phyloP scores from a whole-genome alignment of 176 grass and related monocot genomes.

The Leersia perrieri region DNA sequence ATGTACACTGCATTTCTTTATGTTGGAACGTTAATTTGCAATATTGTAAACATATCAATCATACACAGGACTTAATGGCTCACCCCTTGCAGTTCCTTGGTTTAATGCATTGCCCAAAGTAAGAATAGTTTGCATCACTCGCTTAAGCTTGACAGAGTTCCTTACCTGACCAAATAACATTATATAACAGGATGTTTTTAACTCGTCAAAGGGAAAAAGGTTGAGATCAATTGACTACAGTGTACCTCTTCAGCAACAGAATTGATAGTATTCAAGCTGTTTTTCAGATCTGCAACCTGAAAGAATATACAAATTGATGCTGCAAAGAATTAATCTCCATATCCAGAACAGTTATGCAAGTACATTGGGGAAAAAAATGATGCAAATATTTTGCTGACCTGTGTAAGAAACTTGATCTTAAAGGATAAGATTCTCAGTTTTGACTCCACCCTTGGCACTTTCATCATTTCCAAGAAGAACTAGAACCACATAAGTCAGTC shows the following conservation, averaged over 20 bases:
- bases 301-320: slow-evolving; percentile 24
- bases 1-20: neutral
- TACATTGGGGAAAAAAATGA: neutral
- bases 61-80: slow-evolving; percentile 30
- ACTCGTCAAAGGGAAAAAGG: slow-evolving; percentile 16
- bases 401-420: slow-evolving; percentile 76
- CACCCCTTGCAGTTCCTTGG: slow-evolving; percentile 96
- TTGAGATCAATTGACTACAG: neutral
- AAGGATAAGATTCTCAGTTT: slow-evolving; percentile 90
- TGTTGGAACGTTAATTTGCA: slow-evolving; percentile 9
- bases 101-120: slow-evolving; percentile 94
- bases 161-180: slow-evolving; percentile 62
- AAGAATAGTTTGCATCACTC: slow-evolving; percentile 94
- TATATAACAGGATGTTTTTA: slow-evolving; percentile 21
- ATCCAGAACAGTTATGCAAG: neutral
- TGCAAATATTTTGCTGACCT: slow-evolving; percentile 51
- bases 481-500: slow-evolving; percentile 37
- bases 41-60: slow-evolving; percentile 19
- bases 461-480: slow-evolving; percentile 97
- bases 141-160: slow-evolving; percentile 79
- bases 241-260: slow-evolving; percentile 79
- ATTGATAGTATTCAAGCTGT: slow-evolving; percentile 73
- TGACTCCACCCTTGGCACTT: slow-evolving; percentile 87
- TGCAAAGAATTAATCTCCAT: neutral
- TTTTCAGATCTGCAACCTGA: slow-evolving; percentile 84